phyloP scores from a whole-genome alignment of 306 rosid species.

The Cicer bijugum region DNA sequence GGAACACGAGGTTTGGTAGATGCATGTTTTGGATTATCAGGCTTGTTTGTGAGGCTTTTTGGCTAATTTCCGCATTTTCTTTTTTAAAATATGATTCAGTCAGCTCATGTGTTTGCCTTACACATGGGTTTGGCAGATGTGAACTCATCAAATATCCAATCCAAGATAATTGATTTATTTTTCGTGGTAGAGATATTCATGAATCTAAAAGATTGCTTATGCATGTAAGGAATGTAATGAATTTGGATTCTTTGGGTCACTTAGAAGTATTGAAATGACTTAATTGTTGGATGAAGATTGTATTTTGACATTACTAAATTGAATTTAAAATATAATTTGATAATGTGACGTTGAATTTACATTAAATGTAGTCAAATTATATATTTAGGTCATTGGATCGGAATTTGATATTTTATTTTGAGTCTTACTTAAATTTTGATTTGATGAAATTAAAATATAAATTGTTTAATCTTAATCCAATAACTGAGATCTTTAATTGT shows the following conservation, averaged over 20 bases:
- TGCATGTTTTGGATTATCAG: conserved; percentile 47
- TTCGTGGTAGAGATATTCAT: conserved; percentile 1
- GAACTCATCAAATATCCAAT: conserved; percentile 25
- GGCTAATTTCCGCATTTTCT: conserved; percentile 10
- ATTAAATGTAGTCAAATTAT: too few species aligned
- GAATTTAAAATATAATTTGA: neutral
- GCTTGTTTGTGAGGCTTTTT: neutral
- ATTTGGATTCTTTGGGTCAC: neutral
- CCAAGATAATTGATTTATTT: conserved; percentile 25
- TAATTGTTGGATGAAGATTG: too few species aligned
- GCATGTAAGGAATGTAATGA: conserved; percentile 10
- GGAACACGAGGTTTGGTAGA: conserved; percentile 26
- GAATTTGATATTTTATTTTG: neutral
- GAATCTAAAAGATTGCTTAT: neutral
- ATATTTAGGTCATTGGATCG: too few species aligned
- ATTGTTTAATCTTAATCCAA: neutral
- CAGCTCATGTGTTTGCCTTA: conserved; percentile 7
- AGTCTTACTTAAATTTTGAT: too few species aligned
- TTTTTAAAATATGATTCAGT: conserved; percentile 24
- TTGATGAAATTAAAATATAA: too few species aligned
- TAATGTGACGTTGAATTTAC: too few species aligned
- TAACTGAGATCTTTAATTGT: too few species aligned
- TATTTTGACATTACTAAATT: too few species aligned
- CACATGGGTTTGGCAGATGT: conserved; percentile 37
- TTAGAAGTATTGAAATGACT: neutral